These are phyloP conservation scores for Paraphaeosphaeria minitans DNA, from an alignment of 2,329 filamentous ascomycete species.

Conservation along the genomic window DNA sequence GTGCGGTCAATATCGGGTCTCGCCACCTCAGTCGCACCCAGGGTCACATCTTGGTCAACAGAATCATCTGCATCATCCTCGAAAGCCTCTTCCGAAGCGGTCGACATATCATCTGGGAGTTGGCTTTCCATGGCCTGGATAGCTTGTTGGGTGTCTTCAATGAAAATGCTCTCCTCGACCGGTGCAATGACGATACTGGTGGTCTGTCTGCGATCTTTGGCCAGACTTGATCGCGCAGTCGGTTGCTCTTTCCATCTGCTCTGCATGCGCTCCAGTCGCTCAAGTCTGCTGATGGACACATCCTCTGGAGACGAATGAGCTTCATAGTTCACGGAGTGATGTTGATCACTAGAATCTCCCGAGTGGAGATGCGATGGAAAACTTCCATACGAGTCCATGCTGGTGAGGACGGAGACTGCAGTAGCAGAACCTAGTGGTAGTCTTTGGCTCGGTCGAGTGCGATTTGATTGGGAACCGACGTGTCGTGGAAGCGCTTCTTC, in stretches of 20 bases:
- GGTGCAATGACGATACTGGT: not conserved
- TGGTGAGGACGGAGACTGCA: slow-evolving; percentile 19
- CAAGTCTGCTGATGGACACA: slow-evolving; percentile 29
- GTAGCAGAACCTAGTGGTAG: not conserved
- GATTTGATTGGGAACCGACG: not conserved
- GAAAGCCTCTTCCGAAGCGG: slow-evolving; percentile 24
- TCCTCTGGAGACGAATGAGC: slow-evolving; percentile 4
- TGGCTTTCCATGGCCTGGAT: slow-evolving; percentile 50
- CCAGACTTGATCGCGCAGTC: slow-evolving; percentile 16
- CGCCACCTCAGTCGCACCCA: not conserved
- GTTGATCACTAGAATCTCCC: slow-evolving; percentile 2
- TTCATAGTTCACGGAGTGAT: not conserved
- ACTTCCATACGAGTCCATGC: slow-evolving; percentile 42
- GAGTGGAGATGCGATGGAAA: slow-evolving; percentile 36
- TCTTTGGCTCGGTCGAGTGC: not conserved
- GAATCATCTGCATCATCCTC: not conserved
- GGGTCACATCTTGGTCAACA: not conserved
- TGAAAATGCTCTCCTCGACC: slow-evolving; percentile 29
- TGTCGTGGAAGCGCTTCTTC: not conserved
- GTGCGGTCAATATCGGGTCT: not conserved
- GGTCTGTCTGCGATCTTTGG: not conserved
- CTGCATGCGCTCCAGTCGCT: slow-evolving; percentile 33
- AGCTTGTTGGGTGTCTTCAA: slow-evolving; percentile 53
- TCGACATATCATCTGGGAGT: slow-evolving; percentile 33
- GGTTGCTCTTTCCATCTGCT: slow-evolving; percentile 27